Conservation (phyloP, 1,284 basidiomycete species). For the Leccinum griseonigrum region DNA sequence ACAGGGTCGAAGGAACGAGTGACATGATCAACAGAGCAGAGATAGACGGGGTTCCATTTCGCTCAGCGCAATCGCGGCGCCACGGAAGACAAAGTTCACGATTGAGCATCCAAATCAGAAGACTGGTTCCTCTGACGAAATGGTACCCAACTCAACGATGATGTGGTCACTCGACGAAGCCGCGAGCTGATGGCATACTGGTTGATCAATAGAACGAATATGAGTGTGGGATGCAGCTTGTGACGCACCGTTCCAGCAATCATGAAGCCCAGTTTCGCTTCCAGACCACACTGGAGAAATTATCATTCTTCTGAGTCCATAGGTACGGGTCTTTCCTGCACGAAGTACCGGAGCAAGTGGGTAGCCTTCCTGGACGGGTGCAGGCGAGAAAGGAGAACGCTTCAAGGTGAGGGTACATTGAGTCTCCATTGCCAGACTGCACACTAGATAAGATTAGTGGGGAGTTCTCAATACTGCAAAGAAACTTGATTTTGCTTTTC, state of each 20-base stretch:
- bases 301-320: constrained; percentile 1
- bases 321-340: neutral
- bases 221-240: constrained; percentile 1
- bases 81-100: constrained; percentile 24
- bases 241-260: constrained; percentile 20
- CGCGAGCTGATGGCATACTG: constrained; percentile 8
- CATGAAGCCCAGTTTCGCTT: constrained; percentile 36
- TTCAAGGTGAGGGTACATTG: neutral
- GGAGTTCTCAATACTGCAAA: neutral
- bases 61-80: constrained; percentile 38
- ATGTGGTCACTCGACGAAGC: constrained; percentile 10
- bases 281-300: constrained; percentile 31
- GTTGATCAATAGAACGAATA: constrained; percentile 5
- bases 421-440: neutral
- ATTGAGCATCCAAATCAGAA: constrained; percentile 25
- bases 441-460: constrained; percentile 9
- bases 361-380: neutral
- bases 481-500: neutral
- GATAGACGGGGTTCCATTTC: constrained; percentile 40
- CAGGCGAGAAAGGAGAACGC: neutral
- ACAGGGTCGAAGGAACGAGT: constrained; percentile 51
- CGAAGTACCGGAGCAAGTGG: neutral
- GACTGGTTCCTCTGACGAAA: constrained; percentile 22
- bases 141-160: constrained; percentile 8
- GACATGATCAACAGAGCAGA: constrained; percentile 42